Conservation (phyloP, 768 basidiomycete genomes). For the Boletus sensibilis region DNA sequence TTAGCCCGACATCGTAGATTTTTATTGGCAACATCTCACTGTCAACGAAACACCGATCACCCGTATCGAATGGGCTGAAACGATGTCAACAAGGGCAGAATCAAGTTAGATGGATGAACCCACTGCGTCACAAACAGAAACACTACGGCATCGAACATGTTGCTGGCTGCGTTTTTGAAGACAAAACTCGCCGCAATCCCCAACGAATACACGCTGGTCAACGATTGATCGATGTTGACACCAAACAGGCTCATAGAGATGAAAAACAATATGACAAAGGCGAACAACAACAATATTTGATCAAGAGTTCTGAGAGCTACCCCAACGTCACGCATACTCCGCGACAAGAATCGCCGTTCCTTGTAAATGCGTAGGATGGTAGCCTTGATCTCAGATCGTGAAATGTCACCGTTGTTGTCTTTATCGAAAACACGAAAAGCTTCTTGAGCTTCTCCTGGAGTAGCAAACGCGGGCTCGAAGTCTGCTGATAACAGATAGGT, state of each 20-base stretch:
- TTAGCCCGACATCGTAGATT: slow-evolving; percentile 5
- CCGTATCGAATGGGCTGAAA: slow-evolving; percentile 72
- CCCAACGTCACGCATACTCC: slow-evolving; percentile 74
- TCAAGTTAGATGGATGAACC: slow-evolving; percentile 29
- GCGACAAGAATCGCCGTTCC: slow-evolving; percentile 72
- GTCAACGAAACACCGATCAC: slow-evolving; percentile 78
- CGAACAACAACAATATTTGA: slow-evolving; percentile 60
- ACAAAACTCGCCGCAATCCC: slow-evolving; percentile 76
- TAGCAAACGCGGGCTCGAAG: slow-evolving; percentile 66
- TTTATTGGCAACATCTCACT: slow-evolving; percentile 32
- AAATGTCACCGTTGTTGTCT: slow-evolving; percentile 76
- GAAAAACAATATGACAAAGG: slow-evolving; percentile 65
- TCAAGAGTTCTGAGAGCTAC: slow-evolving; percentile 66
- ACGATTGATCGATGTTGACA: slow-evolving; percentile 58
- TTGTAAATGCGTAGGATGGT: slow-evolving; percentile 70
- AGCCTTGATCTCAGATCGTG: slow-evolving; percentile 71
- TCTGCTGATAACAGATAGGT: slow-evolving; percentile 65
- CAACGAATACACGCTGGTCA: slow-evolving; percentile 73
- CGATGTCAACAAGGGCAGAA: slow-evolving; percentile 2
- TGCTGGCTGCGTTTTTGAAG: slow-evolving; percentile 72
- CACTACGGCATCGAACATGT: slow-evolving; percentile 77
- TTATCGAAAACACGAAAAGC: slow-evolving; percentile 78
- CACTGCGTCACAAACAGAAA: slow-evolving; percentile 83
- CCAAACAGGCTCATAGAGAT: slow-evolving; percentile 72
- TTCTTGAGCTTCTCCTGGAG: slow-evolving; percentile 51